Base-by-base conservation (phyloP, 2,329 filamentous ascomycete species). In the Fusarium transvaalense region DNA sequence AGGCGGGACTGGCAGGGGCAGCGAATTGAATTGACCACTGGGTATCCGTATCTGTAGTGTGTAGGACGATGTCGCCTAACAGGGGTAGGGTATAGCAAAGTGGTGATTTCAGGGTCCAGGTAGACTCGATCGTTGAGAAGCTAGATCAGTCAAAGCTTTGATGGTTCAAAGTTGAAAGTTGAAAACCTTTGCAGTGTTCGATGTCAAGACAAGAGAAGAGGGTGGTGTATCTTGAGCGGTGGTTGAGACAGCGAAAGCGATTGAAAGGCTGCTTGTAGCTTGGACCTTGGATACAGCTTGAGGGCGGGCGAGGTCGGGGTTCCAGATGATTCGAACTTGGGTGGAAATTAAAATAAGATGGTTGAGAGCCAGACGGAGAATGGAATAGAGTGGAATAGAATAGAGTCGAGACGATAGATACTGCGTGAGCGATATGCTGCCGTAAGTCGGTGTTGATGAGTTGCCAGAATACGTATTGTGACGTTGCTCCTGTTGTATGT, bases 351-450 rank as follows among this genome's bases (percentile, higher is more conserved):
- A 50, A 50, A 38, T 29, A 38, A 41, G 32, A 48, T 25, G 38
- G 48, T 41, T 45, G 47, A 43, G 41, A 56, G 32, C 41, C 13
- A 35, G 23, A 38, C 31, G 42, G 39, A 55, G 29, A 48, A 68
- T 53, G 52, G 29, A 48, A 68, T 53, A 52, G 29, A 48, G 34
- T 34, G 21, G 29, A 34, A 23, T 23, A 47, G 38, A 52, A 61
- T 64, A 52, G 41, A 63, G 64, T 45, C 17, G 38, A 56, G 48
- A 34, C 47, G 47, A 72, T 69, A 45, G 48, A 74, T 73, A 68
- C 60, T 74, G 60, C 46, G 52, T 59, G 71, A 71, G 69, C 58
- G 63, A 68, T 69, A 74, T 73, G 65, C 35, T 70, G 66, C 46
- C 47, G 70, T 67, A 71, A 62, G 25, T 71, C 43, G 59, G 64